Base-by-base conservation (phyloP, 2,329 filamentous ascomycete genomes). In the Graphilbum ipis-grandicollis region DNA sequence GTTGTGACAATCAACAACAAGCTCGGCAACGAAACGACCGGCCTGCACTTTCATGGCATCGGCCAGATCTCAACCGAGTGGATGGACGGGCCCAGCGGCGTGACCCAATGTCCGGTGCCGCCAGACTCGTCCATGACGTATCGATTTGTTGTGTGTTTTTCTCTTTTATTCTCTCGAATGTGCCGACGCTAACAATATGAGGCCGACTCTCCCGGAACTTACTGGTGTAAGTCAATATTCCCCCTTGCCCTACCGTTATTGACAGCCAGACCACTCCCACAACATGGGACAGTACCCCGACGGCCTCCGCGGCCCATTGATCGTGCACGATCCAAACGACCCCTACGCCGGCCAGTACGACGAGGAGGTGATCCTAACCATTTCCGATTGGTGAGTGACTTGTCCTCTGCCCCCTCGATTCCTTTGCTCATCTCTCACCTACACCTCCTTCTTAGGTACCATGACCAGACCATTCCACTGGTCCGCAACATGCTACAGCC, bases 251-350 rank as follows among this genome's bases (percentile, higher is more conserved):
- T 28, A 4, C 26, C 9, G 5, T 13, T 28, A 5, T 13, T 28
- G 6, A 28, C 26, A 12, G 9, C 26, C 39, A 62, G 57, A 77
- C 44, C 75, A 80, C 52, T 75, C 70, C 1, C 75, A 79, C 50
- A 61, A 66, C 38, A 64, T 65, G 54, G 71, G 65, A 2, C 73
- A 78, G 47, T 79, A 78, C 45, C 71, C 74, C 0, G 75, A 79
- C 49, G 75, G 75, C n/a, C 58, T 78, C 32, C 68, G 74, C 15
- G 72, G 70, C 2, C 56, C 70, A 0, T 47, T 79, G 31, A 68
- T 79, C 38, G 60, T 79, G 12, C 63, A 73, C 35, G 72, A 78
- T 45, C 62, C 62, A 0, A 50, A 62, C 0, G 58, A 68, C 21
- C 70, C 70, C 1, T 73, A 68, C 46, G 47, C 53, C 9, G 56